Evolutionary conservation across 2,329 filamentous ascomycete species (phyloP), one percentile per base, ranked within the genome.

Genomic region (Paraconiothyrium sp.): DNA sequence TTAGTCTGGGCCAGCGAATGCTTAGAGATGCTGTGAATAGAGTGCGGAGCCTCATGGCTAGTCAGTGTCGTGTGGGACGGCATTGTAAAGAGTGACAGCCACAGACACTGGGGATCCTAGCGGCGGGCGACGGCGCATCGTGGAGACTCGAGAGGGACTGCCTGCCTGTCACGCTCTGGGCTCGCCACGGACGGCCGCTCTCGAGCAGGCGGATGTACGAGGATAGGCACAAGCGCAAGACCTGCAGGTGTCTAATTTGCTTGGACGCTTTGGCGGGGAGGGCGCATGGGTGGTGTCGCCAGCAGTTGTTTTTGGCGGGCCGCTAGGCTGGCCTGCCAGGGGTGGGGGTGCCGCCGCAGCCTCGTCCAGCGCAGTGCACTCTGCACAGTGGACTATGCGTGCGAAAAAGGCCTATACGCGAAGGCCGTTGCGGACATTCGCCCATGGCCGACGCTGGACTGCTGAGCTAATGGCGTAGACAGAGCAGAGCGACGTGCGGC

Each of bases 381-480:
- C 32, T 61, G 65, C 60, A 51, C 46, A 59, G 63, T 58, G 61
- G 63, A 59, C 59, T 30, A 41, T 56, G 47, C 47, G 50, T 49
- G 58, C 49, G 35, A 34, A 34, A 30, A 24, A 24, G n/a, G 37
- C 41, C 34, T 27, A 20, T 51, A 41, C 43, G 54, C 47, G 47
- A 64, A 51, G 44, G 48, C 51, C 44, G 43, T 43, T 27, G 39
- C 57, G 57, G 58, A 62, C 50, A 27, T 55, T 65, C 49, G 44
- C 39, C 59, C 61, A 60, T 64, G 47, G 56, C 64, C 55, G 30
- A 58, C 57, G 59, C 64, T 64, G 52, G 61, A 41, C 41, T 55
- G 52, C 52, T 55, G 52, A 55, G 52, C 39, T 55, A 55, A 55
- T 55, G 52, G 41, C 48, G 6, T 13, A 16, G 32, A 32, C 20